phyloP scores from a whole-genome alignment of 208 protist species.

The Leishmania martiniquensis region DNA sequence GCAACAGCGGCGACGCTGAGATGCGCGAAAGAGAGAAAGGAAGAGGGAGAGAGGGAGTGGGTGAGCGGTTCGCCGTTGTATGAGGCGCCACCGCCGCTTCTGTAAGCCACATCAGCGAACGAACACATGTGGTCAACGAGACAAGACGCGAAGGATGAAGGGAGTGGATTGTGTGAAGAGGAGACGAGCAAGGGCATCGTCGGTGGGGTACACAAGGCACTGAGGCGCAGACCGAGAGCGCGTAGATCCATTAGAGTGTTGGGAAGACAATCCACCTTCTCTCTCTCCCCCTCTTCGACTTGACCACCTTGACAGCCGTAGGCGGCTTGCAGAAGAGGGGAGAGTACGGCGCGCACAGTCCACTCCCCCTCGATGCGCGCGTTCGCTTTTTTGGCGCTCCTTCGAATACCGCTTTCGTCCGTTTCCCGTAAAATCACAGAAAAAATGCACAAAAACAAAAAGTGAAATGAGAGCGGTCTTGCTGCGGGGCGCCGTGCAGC shows the following conservation, averaged over 20 bases:
- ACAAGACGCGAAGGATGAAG: neutral
- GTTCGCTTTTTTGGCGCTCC: no score
- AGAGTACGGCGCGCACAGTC: no score
- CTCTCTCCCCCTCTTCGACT: no score
- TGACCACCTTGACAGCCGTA: neutral
- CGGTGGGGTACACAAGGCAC: neutral
- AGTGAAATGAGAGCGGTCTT: no score
- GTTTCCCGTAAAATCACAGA: no score
- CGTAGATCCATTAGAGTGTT: neutral
- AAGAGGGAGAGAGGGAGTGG: neutral
- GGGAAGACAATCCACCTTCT: neutral
- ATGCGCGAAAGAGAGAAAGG: neutral
- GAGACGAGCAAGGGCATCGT: neutral
- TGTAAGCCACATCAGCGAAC: neutral
- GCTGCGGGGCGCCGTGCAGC: no score
- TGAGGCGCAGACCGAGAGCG: neutral
- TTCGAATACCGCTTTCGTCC: no score
- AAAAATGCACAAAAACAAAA: no score
- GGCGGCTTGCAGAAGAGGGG: no score
- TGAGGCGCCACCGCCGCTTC: constrained; percentile 1
- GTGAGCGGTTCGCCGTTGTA: neutral
- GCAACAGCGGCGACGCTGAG: neutral
- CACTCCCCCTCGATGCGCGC: no score
- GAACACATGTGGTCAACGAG: neutral
- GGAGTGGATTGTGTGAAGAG: neutral